These are phyloP conservation scores for Phanerodontia chrysosporium DNA, from an alignment of 768 basidiomycete genomes.

Conservation along the genomic window DNA sequence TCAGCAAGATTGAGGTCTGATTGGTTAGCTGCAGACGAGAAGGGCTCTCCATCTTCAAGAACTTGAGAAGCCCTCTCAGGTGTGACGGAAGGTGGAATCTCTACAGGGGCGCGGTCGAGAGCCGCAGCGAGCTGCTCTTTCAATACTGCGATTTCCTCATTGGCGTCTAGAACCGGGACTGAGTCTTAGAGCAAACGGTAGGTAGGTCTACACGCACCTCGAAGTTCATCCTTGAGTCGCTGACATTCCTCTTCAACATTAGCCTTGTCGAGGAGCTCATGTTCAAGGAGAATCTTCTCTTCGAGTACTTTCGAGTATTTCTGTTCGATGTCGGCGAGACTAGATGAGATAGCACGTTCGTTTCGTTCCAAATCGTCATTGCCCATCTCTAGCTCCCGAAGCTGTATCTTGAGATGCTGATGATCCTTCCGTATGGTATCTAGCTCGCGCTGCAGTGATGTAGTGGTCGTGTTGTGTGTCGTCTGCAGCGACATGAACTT, in stretches of 20 bases:
- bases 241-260: constrained; percentile 88
- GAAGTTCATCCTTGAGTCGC: constrained; percentile 85
- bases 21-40: constrained; percentile 56
- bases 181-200: constrained; percentile 11
- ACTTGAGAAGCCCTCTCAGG: constrained; percentile 28
- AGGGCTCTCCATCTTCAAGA: constrained; percentile 44
- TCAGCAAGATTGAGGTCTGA: constrained; percentile 59
- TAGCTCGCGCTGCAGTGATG: constrained; percentile 88
- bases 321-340: constrained; percentile 77
- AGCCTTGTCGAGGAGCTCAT: constrained; percentile 90
- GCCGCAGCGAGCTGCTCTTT: constrained; percentile 62
- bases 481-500: constrained; percentile 89
- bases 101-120: constrained; percentile 27
- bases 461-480: constrained; percentile 83
- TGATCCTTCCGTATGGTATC: constrained; percentile 76
- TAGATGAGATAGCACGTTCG: constrained; percentile 83
- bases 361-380: constrained; percentile 96
- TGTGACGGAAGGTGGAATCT: constrained; percentile 19
- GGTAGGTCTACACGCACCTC: constrained; percentile 53
- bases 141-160: constrained; percentile 78
- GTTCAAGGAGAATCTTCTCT: constrained; percentile 95
- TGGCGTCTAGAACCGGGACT: constrained; percentile 57
- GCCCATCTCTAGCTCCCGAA: constrained; percentile 92
- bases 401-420: constrained; percentile 64
- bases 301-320: constrained; percentile 90